Evolutionary conservation across 2,329 filamentous ascomycete species (phyloP), one percentile per base, ranked within the genome.

Genomic region (Thermothelomyces thermophilus): DNA sequence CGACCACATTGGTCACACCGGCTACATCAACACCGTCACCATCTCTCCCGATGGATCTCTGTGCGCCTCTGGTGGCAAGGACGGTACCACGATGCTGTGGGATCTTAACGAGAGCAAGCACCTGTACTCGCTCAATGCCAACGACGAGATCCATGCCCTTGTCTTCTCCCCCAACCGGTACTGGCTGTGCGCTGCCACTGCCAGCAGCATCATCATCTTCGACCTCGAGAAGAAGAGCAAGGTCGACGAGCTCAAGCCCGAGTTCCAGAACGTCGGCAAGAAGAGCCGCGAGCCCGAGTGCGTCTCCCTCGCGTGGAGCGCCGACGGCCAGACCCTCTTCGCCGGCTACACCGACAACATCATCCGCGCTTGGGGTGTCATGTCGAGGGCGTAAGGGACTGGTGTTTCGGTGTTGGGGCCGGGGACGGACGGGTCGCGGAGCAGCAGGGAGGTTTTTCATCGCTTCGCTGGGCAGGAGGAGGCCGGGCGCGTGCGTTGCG

Each of bases 191-290:
- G 93, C 93, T 70, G 93, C 93, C 71, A 98, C 93, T 60, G 82
- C 89, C 70, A 88, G 83, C 78, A 90, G 84, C 83, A 97, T 98
- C 83, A 96, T 96, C 83, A 97, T 98, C 83, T 98, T 98, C 79
- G 93, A 98, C 71, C 84, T 98, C 64, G 93, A 98, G 89, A 98
- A 98, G 90, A 98, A 98, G 90, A 94, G 86, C 86, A 97, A 96
- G 87, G 91, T 97, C 70, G 91, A 97, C 68, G 93, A 97, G 84
- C 85, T 98, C 74, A 96, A 95, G 86, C 91, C 91, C 64, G 93
- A 98, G 74, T 95, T 93, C 80, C 80, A 90, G 70, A 82, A 90
- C 71, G 86, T 90, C 71, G 88, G 90, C 79, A 95, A 95, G 89
- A 97, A 97, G 89, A 90, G 86, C 84, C 84, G 90, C 71, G 91